Base-by-base conservation (phyloP, 768 basidiomycete species). In the Asterophora parasitica region DNA sequence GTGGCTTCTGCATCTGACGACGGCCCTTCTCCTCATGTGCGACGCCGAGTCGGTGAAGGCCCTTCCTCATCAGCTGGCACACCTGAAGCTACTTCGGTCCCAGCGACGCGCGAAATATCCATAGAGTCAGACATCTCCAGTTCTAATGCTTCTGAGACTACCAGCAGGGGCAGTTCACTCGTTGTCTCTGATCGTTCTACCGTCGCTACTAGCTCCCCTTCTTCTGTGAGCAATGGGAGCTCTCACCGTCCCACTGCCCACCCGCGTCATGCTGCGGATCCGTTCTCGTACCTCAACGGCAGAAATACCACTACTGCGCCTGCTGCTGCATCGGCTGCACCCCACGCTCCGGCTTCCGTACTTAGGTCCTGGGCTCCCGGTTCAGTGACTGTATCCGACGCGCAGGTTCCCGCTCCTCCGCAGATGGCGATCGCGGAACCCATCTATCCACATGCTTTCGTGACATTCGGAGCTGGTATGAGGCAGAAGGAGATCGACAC, bases 401-500 rank as follows among this genome's bases (percentile, higher is more conserved):
- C 48, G 26, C 67, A 51, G 61, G 19, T 34, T 34, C 43, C 31
- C 7, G 36, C 49, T 12, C 53, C 70, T 35, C 67, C 69, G 32
- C 63, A 56, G 34, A 69, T 73, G 11, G 68, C 73, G 1, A 76
- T 78, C 16, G 74, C 77, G 4, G 75, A 75, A 42, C 80, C 88
- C 23, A 71, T 84, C 28, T 72, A 90, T 60, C 65, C 82, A 2
- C 79, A 86, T 45, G 87, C 85, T 30, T 92, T 81, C 61, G 83
- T 93, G 8, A 88, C 91, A 0, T 90, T 94, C 56, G 91, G 91
- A 16, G 83, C 92, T 4, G 92, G 92, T 2, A 82, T 82, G 71
- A 72, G 79, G 23, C 90, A 93, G 64, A 92, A 91, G 61, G 82
- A 91, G 51, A 73, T 95, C 35, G 92, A 95, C 58, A 73, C 74